Evolutionary conservation across 2,329 filamentous ascomycete species (phyloP).

Genomic region (Mycogone perniciosa): DNA sequence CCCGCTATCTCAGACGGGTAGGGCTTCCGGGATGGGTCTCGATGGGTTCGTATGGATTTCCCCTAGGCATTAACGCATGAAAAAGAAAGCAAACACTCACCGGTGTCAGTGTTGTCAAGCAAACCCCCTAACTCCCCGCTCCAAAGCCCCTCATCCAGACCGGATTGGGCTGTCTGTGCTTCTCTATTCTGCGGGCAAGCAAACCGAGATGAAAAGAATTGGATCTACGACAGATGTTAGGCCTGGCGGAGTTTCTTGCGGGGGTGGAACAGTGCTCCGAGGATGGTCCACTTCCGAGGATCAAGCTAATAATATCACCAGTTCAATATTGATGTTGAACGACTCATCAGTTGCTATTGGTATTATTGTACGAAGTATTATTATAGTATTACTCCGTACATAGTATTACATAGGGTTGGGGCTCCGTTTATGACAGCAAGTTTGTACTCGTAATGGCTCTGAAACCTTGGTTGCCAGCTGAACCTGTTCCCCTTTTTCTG

Average conservation of each 20-base stretch:
- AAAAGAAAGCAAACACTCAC: not conserved
- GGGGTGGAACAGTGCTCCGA: constrained; percentile 8
- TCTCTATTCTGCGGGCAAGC: not conserved
- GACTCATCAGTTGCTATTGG: constrained; percentile 6
- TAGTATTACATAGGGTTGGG: too few relatives aligned
- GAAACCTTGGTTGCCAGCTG: too few relatives aligned
- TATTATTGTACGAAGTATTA: not conserved
- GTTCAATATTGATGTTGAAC: constrained; percentile 4
- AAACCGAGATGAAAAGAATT: constrained; percentile 2
- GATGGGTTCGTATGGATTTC: not conserved
- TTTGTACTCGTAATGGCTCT: too few relatives aligned
- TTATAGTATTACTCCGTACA: too few relatives aligned
- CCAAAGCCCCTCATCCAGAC: constrained; percentile 10
- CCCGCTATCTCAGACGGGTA: too few relatives aligned
- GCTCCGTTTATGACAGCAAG: too few relatives aligned
- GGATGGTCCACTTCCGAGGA: constrained; percentile 2
- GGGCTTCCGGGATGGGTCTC: too few relatives aligned
- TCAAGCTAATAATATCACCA: constrained; percentile 2
- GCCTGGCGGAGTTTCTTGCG: constrained; percentile 10
- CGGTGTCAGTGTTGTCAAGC: not conserved
- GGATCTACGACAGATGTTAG: not conserved
- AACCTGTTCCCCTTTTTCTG: too few relatives aligned
- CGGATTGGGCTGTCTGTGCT: constrained; percentile 3
- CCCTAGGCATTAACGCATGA: not conserved
- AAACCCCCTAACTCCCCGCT: not conserved